These are phyloP conservation scores for Epichloe bromicola DNA, from an alignment of 2,329 filamentous ascomycete genomes.

Conservation along the genomic window DNA sequence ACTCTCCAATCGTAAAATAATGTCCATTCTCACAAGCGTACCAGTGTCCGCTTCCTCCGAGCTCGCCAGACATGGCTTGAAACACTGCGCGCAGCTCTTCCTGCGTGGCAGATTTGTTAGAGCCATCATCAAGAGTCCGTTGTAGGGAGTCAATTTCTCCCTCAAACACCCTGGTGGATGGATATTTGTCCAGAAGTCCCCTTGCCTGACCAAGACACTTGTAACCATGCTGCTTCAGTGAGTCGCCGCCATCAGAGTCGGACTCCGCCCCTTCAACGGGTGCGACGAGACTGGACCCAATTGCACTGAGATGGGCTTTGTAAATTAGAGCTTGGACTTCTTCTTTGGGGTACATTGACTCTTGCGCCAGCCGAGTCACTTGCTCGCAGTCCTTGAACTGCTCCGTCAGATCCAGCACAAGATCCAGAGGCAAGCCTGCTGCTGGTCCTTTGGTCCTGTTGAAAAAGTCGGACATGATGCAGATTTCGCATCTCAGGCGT, in stretches of 20 bases:
- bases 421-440: neutral
- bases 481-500: constrained; percentile 33
- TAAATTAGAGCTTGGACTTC: constrained; percentile 38
- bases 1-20: constrained; percentile 52
- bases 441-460: constrained; percentile 6
- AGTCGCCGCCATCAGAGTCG: neutral
- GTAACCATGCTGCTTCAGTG: neutral
- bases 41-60: constrained; percentile 46
- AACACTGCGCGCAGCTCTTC: constrained; percentile 39
- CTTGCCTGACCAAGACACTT: neutral
- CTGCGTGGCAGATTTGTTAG: constrained; percentile 34
- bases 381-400: constrained; percentile 25
- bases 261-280: neutral
- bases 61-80: constrained; percentile 36
- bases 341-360: constrained; percentile 25
- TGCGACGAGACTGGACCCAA: constrained; percentile 24
- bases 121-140: constrained; percentile 18
- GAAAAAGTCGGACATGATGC: constrained; percentile 29
- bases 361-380: constrained; percentile 26
- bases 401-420: constrained; percentile 15
- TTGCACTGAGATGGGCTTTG: constrained; percentile 22
- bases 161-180: neutral
- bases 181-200: neutral
- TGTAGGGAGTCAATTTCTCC: neutral
- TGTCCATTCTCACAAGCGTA: constrained; percentile 45